phyloP scores from a whole-genome alignment of 139 green algal species.

The Gonium pectorale region DNA sequence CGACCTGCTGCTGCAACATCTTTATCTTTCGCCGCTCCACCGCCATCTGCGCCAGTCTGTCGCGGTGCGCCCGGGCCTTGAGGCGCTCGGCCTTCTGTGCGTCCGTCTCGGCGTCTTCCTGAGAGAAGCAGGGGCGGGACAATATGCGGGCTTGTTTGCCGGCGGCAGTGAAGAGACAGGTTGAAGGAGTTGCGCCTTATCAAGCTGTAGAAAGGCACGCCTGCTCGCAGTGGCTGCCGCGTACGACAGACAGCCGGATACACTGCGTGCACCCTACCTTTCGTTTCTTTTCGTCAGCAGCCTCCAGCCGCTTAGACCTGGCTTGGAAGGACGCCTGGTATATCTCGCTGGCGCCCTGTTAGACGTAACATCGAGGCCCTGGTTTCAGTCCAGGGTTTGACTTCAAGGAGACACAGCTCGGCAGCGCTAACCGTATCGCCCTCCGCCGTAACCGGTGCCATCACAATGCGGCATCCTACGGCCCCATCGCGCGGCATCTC shows the following conservation, averaged over 20 bases:
- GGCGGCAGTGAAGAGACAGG: too few species aligned
- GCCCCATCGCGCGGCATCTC: too few species aligned
- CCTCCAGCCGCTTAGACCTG: background rate
- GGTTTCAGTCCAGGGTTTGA: background rate
- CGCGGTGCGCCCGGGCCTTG: constrained; percentile 33
- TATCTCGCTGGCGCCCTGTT: constrained; percentile 20
- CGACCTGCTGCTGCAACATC: constrained; percentile 7
- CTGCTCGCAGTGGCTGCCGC: too few species aligned
- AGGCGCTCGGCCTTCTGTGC: constrained; percentile 41
- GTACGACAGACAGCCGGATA: background rate
- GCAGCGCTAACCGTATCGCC: too few species aligned
- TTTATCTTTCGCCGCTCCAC: constrained; percentile 45
- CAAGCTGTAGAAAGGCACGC: too few species aligned
- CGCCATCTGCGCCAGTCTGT: constrained; percentile 49
- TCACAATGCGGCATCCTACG: too few species aligned
- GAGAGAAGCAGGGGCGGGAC: too few species aligned
- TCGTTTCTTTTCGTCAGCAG: constrained; percentile 25
- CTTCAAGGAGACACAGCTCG: too few species aligned
- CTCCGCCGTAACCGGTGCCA: too few species aligned
- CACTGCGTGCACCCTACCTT: constrained; percentile 11
- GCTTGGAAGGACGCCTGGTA: constrained; percentile 43
- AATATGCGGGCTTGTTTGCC: too few species aligned
- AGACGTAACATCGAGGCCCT: background rate
- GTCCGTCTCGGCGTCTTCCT: constrained; percentile 36
- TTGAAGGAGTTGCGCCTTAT: too few species aligned